These are phyloP conservation scores for Solanum verrucosum DNA, from an alignment of 257 asterid species.

Conservation along the genomic window DNA sequence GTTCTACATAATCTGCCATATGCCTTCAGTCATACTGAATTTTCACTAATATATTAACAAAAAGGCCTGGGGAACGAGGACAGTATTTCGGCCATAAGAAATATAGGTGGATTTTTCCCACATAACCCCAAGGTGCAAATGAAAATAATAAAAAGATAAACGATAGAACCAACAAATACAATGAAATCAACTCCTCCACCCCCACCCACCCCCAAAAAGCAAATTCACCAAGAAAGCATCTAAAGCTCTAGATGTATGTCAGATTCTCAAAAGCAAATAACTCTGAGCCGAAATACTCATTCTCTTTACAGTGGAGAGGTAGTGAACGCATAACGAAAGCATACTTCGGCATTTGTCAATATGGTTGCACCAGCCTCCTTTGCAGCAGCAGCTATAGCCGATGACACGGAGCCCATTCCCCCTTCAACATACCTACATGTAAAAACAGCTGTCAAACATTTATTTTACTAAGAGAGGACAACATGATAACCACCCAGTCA, in stretches of 20 bases:
- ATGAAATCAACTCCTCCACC: not conserved
- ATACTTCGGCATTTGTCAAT: slow-evolving; percentile 70
- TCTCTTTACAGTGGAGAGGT: not conserved
- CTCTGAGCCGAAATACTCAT: not conserved
- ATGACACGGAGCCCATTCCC: slow-evolving; percentile 97
- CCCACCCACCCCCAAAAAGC: not conserved
- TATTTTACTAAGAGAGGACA: not conserved
- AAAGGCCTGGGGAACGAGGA: not conserved
- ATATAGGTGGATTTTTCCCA: not conserved
- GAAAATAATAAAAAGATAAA: not conserved
- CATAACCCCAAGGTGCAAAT: not conserved
- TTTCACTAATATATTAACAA: not conserved
- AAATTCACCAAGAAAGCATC: not conserved
- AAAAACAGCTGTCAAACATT: slow-evolving; percentile 5
- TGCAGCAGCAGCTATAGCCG: slow-evolving; percentile 74
- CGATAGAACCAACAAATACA: not conserved
- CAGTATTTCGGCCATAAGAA: not conserved
- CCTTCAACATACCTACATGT: slow-evolving; percentile 85
- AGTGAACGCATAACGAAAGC: slow-evolving; percentile 11
- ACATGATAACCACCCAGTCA: not conserved
- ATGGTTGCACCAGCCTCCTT: slow-evolving; percentile 83
- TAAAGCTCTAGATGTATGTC: not conserved
- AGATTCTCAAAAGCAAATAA: not conserved
- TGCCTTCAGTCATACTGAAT: not conserved
- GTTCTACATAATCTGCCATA: not conserved